These are phyloP conservation scores for Apophysomyces elegans DNA, from an alignment of 371 early-diverging fungal species.

Conservation along the genomic window DNA sequence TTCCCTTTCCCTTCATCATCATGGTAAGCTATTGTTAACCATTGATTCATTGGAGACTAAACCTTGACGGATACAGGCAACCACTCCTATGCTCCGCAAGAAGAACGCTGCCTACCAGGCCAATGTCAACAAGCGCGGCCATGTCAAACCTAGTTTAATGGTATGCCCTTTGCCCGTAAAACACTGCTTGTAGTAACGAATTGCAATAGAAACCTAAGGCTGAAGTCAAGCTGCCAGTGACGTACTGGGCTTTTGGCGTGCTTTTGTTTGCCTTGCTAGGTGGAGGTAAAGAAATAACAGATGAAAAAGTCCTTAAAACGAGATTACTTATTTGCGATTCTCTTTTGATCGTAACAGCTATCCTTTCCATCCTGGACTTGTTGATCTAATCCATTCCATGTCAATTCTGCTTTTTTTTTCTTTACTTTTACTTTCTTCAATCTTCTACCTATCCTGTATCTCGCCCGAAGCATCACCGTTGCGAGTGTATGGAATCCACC, in stretches of 20 bases:
- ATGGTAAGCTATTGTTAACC: constrained; percentile 21
- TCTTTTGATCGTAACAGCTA: neutral
- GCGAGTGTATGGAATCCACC: neutral
- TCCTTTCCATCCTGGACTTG: neutral
- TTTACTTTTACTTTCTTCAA: neutral
- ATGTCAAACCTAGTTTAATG: constrained; percentile 35
- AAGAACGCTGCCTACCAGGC: constrained; percentile 45
- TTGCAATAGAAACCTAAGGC: constrained; percentile 26
- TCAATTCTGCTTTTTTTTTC: neutral
- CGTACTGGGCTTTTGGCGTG: constrained; percentile 26
- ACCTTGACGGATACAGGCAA: constrained; percentile 21
- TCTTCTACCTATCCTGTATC: neutral
- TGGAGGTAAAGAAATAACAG: constrained; percentile 19
- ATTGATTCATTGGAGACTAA: neutral
- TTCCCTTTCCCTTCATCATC: constrained; percentile 8
- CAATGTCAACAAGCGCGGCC: constrained; percentile 43
- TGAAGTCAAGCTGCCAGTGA: constrained; percentile 21
- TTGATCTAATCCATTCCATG: neutral
- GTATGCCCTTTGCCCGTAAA: constrained; percentile 13
- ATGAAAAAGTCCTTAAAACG: neutral
- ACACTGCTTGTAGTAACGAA: neutral
- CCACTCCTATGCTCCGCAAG: constrained; percentile 41
- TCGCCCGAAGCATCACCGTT: too few relatives aligned
- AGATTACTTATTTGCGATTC: neutral
- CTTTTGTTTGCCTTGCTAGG: constrained; percentile 27